Conservation (phyloP, 2,329 filamentous ascomycete genomes). For the Parastagonospora avenae region DNA sequence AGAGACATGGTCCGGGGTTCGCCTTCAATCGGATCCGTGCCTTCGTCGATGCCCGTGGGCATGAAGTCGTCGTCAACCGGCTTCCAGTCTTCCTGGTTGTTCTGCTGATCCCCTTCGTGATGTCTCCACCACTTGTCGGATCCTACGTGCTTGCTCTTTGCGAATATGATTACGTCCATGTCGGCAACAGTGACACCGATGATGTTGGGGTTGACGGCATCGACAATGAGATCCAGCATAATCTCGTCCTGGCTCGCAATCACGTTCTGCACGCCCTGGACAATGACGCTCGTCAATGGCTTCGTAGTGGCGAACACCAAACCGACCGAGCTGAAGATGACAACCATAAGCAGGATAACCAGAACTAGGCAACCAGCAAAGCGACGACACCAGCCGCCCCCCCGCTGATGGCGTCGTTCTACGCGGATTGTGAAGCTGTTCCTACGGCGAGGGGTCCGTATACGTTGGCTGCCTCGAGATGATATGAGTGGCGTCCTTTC, state of each 20-base stretch:
- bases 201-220: slow-evolving; percentile 90
- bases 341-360: slow-evolving; percentile 77
- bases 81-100: slow-evolving; percentile 34
- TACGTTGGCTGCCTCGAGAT: slow-evolving; percentile 65
- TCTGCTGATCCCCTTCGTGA: slow-evolving; percentile 31
- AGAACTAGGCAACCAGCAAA: slow-evolving; percentile 88
- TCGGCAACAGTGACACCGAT: slow-evolving; percentile 84
- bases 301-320: slow-evolving; percentile 93
- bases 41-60: slow-evolving; percentile 52
- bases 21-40: slow-evolving; percentile 66
- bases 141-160: slow-evolving; percentile 89
- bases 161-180: slow-evolving; percentile 90
- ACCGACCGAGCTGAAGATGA: slow-evolving; percentile 82
- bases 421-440: slow-evolving; percentile 66
- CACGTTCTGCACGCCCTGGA: slow-evolving; percentile 84
- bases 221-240: slow-evolving; percentile 89
- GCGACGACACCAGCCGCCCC: slow-evolving; percentile 66
- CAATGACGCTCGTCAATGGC: slow-evolving; percentile 77
- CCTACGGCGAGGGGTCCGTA: slow-evolving; percentile 55
- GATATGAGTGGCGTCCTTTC: slow-evolving; percentile 83
- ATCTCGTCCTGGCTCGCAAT: slow-evolving; percentile 92
- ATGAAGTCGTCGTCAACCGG: slow-evolving; percentile 21
- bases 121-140: slow-evolving; percentile 54
- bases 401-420: slow-evolving; percentile 67
- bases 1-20: slow-evolving; percentile 84